These are phyloP conservation scores for Diaporthe vaccinii DNA, from an alignment of 2,329 filamentous ascomycete species.

Conservation along the genomic window DNA sequence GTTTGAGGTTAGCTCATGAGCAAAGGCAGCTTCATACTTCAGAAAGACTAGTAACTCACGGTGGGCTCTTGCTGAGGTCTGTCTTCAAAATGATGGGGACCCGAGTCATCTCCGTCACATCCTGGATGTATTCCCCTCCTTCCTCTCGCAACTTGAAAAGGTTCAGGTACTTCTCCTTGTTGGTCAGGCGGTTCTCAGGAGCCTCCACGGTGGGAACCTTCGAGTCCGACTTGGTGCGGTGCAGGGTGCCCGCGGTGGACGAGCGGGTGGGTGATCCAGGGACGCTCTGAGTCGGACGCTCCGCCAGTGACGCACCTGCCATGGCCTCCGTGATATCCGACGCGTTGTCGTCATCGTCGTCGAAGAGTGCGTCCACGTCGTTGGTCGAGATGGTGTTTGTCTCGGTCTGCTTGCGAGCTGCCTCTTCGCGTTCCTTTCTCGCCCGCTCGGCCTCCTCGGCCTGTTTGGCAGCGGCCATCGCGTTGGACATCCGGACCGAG, in stretches of 20 bases:
- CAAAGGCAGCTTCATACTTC: conserved; percentile 36
- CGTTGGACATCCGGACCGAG: conserved; percentile 80
- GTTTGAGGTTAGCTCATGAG: conserved; percentile 52
- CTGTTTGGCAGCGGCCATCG: conserved; percentile 81
- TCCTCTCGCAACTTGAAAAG: conserved; percentile 92
- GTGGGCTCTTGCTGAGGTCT: conserved; percentile 97
- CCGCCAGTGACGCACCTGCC: conserved; percentile 88
- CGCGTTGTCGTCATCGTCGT: conserved; percentile 89
- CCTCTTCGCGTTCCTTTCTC: conserved; percentile 90
- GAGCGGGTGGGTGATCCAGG: conserved; percentile 90
- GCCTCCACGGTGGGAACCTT: conserved; percentile 83
- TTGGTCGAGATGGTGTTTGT: conserved; percentile 94
- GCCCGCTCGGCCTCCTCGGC: conserved; percentile 86
- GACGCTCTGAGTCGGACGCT: conserved; percentile 94
- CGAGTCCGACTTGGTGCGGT: conserved; percentile 94
- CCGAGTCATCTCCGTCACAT: conserved; percentile 97
- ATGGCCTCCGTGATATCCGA: conserved; percentile 93
- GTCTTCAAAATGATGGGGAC: conserved; percentile 99
- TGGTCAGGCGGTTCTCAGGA: conserved; percentile 83
- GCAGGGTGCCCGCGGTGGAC: conserved; percentile 75
- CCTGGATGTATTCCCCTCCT: conserved; percentile 96
- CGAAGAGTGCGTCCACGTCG: conserved; percentile 95
- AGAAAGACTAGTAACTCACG: conserved; percentile 75
- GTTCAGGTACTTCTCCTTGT: conserved; percentile 97
- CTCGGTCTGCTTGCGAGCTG: conserved; percentile 92